A percentile compares a stretch with the other conserved stretches of the same genome.
phyloP scores from a whole-genome alignment of 805 yeast genomes.

The Naumovozyma castellii region DNA sequence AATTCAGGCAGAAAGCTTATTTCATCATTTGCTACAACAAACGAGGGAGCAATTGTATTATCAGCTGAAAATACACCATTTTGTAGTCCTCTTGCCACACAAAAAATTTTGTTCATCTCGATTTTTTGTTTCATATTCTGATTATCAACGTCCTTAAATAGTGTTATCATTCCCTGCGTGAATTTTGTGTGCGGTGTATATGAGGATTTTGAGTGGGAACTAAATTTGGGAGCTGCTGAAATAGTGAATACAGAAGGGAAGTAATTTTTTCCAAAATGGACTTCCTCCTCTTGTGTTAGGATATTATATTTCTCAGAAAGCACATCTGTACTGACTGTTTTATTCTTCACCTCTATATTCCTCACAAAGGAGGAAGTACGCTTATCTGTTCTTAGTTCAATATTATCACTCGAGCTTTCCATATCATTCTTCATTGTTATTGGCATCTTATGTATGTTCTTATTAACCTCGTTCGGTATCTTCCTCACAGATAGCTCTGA shows the following conservation, averaged over 20 bases:
- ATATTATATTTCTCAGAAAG: background rate
- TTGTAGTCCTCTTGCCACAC: slow-evolving; percentile 17
- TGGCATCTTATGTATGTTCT: too few relatives aligned
- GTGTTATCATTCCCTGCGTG: slow-evolving; percentile 6
- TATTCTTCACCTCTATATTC: slow-evolving; percentile 2
- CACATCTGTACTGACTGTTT: slow-evolving; percentile 6
- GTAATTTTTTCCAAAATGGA: slow-evolving; percentile 17
- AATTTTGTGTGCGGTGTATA: slow-evolving; percentile 14
- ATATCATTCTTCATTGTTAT: too few relatives aligned
- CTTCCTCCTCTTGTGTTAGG: slow-evolving; percentile 14
- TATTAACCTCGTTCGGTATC: too few relatives aligned
- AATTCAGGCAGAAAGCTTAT: background rate
- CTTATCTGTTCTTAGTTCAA: too few relatives aligned
- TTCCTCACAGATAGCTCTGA: too few relatives aligned
- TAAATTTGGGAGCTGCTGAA: background rate
- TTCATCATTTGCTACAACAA: background rate
- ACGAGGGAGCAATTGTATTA: background rate
- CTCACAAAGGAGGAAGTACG: background rate
- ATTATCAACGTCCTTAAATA: slow-evolving; percentile 10
- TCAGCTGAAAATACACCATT: slow-evolving; percentile 6
- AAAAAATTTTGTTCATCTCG: slow-evolving; percentile 23
- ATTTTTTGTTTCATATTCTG: slow-evolving; percentile 12
- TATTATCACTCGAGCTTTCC: too few relatives aligned
- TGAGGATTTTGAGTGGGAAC: background rate
- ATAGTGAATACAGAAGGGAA: slow-evolving; percentile 4